A percentile compares a stretch with the other conserved stretches of the same genome.
Evolutionary conservation across 306 rosid species (phyloP).

Genomic region (Vigna reflexopilosa): DNA sequence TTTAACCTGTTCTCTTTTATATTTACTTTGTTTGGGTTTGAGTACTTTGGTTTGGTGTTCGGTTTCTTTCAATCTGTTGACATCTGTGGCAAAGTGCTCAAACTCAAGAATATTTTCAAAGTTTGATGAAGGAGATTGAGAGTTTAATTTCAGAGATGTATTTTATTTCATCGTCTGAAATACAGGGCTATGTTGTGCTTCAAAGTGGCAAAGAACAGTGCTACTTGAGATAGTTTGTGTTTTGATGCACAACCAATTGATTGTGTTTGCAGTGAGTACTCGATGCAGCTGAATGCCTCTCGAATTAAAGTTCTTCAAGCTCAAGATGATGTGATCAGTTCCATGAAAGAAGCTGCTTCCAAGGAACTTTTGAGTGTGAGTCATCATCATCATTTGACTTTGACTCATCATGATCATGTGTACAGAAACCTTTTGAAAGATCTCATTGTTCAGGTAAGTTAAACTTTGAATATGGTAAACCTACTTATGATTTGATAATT

Average conservation of each 20-base stretch:
- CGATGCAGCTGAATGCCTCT: slow-evolving; percentile 94
- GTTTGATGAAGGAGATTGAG: slow-evolving; percentile 7
- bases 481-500: neutral
- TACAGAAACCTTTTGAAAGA: slow-evolving; percentile 72
- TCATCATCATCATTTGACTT: slow-evolving; percentile 62
- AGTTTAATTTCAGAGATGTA: neutral
- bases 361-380: slow-evolving; percentile 82
- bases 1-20: neutral
- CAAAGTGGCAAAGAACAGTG: neutral
- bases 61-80: neutral
- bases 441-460: slow-evolving; percentile 85
- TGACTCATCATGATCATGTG: slow-evolving; percentile 59
- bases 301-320: slow-evolving; percentile 97
- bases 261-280: slow-evolving; percentile 82
- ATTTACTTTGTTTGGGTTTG: slow-evolving; percentile 11
- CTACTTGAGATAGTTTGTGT: slow-evolving; percentile 4
- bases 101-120: neutral
- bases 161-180: neutral
- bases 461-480: slow-evolving; percentile 11
- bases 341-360: slow-evolving; percentile 88
- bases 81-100: too few species aligned
- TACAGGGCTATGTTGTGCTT: neutral
- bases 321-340: slow-evolving; percentile 83
- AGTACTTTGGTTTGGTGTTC: neutral
- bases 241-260: neutral